Base-by-base conservation (phyloP, 768 basidiomycete genomes). In the Hygrophorus pudorinus region DNA sequence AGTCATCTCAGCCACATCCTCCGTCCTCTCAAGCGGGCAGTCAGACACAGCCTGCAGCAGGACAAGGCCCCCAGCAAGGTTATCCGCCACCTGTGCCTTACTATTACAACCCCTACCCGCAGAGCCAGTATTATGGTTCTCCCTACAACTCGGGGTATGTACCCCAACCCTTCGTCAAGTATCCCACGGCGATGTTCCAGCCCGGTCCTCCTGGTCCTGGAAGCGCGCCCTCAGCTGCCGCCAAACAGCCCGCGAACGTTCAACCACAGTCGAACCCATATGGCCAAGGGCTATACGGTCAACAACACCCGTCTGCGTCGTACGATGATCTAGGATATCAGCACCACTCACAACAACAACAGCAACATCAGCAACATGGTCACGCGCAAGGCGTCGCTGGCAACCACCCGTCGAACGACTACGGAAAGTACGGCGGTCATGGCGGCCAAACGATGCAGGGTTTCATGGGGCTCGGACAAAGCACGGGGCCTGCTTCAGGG, bases 41-140 rank as follows among this genome's bases (percentile, higher is more conserved):
- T 13, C 81, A 82, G 54, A 71, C 74, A 2, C 81, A 79, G 51
- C 73, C 80, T 3, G 67, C 68, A n/a, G 68, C 67, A 3, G 68
- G 68, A 1, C 81, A 82, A 59, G 78, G 71, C 14, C 78, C 78
- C 13, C 81, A 81, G 51, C 80, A 83, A 57, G 65, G 68, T 38
- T 76, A 79, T 50, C 75, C 80, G 28, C 78, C 79, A 14, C 82
- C 80, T 4, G 60, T 71, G 21, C 71, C 70, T 11, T 74, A 73
- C 45, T 79, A 72, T 51, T 78, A 79, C 60, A 76, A 77, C 51
- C 73, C 76, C n/a, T 85, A 81, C 59, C 78, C 79, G 3, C 82
- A 84, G 56, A 81, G 78, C 52, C 82, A 85, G 53, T 85, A 79
- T 61, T 87, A 85, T 50, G 79, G 82, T 38, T 65, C 74, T 1